A percentile compares a stretch with the other conserved stretches of the same genome.
phyloP scores from a whole-genome alignment of 2,329 filamentous ascomycete species.

The Knoxdaviesia proteae region DNA sequence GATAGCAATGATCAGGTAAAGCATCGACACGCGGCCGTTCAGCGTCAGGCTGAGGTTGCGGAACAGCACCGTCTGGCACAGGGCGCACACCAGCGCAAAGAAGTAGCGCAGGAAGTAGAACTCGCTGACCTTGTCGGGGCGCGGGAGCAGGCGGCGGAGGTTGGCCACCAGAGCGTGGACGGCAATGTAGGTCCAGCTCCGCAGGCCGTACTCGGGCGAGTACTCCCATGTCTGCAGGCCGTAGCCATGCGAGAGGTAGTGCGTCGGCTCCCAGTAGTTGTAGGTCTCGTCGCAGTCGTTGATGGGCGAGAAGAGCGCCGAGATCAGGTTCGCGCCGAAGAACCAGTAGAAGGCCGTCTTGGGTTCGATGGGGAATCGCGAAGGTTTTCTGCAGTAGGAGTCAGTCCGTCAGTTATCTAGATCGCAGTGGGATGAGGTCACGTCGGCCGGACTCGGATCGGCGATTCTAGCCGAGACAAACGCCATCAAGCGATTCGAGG shows the following conservation, averaged over 20 bases:
- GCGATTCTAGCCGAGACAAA: neutral
- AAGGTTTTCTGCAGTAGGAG: slow-evolving; percentile 1
- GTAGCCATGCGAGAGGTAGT: slow-evolving; percentile 83
- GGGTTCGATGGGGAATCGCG: slow-evolving; percentile 34
- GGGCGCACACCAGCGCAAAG: slow-evolving; percentile 56
- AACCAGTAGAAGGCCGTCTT: slow-evolving; percentile 68
- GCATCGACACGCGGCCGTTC: slow-evolving; percentile 63
- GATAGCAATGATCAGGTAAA: slow-evolving; percentile 60
- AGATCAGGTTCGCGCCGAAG: slow-evolving; percentile 48
- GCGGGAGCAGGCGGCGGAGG: slow-evolving; percentile 40
- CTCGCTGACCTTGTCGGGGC: slow-evolving; percentile 41
- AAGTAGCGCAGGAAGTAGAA: slow-evolving; percentile 73
- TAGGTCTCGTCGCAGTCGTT: slow-evolving; percentile 98
- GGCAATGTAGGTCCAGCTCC: slow-evolving; percentile 79
- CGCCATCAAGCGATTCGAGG: neutral
- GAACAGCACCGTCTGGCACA: slow-evolving; percentile 68
- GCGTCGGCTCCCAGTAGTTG: slow-evolving; percentile 96
- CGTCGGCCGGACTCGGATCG: too few relatives aligned
- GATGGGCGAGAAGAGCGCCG: slow-evolving; percentile 71
- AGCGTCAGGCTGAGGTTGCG: slow-evolving; percentile 54
- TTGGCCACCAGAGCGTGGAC: slow-evolving; percentile 59
- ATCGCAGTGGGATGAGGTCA: neutral
- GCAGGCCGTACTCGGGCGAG: slow-evolving; percentile 81
- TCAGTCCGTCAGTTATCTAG: neutral
- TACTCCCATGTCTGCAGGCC: slow-evolving; percentile 98